Evolutionary conservation across 306 rosid species (phyloP).

Genomic region (Arachis hypogaea): DNA sequence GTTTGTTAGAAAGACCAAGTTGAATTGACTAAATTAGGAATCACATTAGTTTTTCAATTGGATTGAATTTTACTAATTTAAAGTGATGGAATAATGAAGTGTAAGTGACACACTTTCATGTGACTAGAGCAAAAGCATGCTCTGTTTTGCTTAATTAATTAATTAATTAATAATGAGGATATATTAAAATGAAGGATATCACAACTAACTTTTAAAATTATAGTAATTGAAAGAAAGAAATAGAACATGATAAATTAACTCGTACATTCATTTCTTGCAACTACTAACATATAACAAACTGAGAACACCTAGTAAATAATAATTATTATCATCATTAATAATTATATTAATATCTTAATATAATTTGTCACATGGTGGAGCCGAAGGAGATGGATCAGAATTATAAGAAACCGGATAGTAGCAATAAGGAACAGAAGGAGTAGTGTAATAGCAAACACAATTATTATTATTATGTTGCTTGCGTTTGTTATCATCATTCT

Average conservation of each 20-base stretch:
- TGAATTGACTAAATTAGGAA: background rate
- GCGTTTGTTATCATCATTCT: background rate
- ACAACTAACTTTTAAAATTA: background rate
- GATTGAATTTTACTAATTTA: background rate
- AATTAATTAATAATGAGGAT: too few species aligned
- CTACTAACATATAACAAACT: too few species aligned
- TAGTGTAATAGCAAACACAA: background rate
- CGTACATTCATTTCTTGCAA: too few species aligned
- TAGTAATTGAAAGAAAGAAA: background rate
- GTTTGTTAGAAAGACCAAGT: too few species aligned
- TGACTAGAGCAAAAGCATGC: background rate
- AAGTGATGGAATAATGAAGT: background rate
- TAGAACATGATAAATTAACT: too few species aligned
- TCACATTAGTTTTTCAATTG: background rate
- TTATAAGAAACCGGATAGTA: background rate
- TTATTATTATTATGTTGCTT: background rate
- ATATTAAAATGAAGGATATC: background rate
- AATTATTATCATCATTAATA: too few species aligned
- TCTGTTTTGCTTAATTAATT: too few species aligned
- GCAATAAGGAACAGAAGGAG: background rate
- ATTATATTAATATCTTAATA: too few species aligned
- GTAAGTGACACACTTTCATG: background rate
- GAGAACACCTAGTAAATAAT: too few species aligned
- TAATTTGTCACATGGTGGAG: background rate
- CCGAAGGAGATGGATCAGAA: background rate